These are phyloP conservation scores for Anthoceros angustus DNA, from an alignment of 225 moss, liverwort and hornwort genomes.

Conservation along the genomic window DNA sequence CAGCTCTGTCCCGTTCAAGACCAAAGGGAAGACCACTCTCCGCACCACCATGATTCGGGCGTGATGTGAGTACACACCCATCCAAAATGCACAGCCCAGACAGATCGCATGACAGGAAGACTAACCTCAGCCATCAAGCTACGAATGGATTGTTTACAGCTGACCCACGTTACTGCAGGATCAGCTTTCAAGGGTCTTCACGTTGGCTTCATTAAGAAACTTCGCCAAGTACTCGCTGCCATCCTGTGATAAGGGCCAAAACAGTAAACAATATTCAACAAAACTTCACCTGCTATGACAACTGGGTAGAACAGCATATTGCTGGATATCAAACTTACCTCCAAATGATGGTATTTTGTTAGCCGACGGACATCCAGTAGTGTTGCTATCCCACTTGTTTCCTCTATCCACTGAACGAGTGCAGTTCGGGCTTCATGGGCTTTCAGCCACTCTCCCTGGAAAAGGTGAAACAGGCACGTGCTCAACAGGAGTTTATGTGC, in stretches of 20 bases:
- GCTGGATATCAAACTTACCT: neutral
- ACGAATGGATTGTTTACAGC: conserved; percentile 15
- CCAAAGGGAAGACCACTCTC: too few species aligned
- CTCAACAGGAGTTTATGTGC: too few species aligned
- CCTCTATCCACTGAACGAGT: conserved; percentile 10
- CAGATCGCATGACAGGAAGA: neutral
- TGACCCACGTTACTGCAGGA: conserved; percentile 14
- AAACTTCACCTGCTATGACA: conserved; percentile 10
- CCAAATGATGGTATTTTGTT: conserved; percentile 6
- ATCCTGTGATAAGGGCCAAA: neutral
- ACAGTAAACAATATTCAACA: neutral
- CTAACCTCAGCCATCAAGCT: neutral
- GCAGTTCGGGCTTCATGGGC: conserved; percentile 18
- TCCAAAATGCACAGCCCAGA: too few species aligned
- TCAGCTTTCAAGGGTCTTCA: conserved; percentile 25
- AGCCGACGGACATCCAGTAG: conserved; percentile 30
- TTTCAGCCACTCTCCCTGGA: conserved; percentile 26
- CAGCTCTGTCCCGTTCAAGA: too few species aligned
- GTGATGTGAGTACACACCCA: too few species aligned
- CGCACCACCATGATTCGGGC: too few species aligned
- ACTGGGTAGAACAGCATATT: neutral
- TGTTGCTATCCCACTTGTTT: conserved; percentile 28
- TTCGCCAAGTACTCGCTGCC: conserved; percentile 19
- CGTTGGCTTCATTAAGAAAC: conserved; percentile 18
- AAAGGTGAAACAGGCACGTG: neutral